Percentiles rank a stretch among this genome's conserved stretches.
Conservation (phyloP, 2,329 filamentous ascomycete genomes). For the Botrytis fragariae region DNA sequence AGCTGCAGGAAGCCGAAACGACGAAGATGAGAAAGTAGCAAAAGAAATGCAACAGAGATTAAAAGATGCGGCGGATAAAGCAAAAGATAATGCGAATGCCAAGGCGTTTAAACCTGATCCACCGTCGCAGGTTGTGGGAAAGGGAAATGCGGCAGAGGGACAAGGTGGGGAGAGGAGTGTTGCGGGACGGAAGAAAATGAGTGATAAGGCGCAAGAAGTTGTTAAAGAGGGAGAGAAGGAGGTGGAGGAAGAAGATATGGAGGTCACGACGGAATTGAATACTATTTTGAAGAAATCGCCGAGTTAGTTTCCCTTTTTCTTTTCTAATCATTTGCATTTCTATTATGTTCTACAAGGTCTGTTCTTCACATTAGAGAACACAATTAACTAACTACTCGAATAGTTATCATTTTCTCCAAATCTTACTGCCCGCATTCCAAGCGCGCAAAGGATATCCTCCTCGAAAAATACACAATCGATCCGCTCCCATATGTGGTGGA, state of each 20-base stretch:
- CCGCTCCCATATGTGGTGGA: slow-evolving; percentile 87
- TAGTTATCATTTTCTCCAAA: slow-evolving; percentile 96
- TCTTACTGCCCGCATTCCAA: slow-evolving; percentile 85
- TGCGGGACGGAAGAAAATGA: slow-evolving; percentile 51
- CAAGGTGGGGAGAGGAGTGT: slow-evolving; percentile 41
- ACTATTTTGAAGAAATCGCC: slow-evolving; percentile 79
- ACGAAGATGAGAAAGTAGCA: slow-evolving; percentile 55
- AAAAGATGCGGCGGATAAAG: slow-evolving; percentile 65
- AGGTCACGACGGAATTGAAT: slow-evolving; percentile 70
- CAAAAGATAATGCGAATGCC: slow-evolving; percentile 65
- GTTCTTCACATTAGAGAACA: neutral
- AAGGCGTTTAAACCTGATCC: slow-evolving; percentile 61
- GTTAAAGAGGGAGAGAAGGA: slow-evolving; percentile 33
- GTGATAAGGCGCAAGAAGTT: slow-evolving; percentile 36
- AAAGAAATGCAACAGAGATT: slow-evolving; percentile 59
- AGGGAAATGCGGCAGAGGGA: slow-evolving; percentile 38
- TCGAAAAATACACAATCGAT: slow-evolving; percentile 79
- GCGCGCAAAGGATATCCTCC: slow-evolving; percentile 79
- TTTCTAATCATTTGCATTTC: neutral
- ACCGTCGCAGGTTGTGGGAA: slow-evolving; percentile 54
- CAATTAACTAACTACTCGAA: slow-evolving; percentile 14
- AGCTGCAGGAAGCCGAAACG: slow-evolving; percentile 28
- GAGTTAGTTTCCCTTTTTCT: slow-evolving; percentile 53
- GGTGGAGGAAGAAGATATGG: slow-evolving; percentile 54
- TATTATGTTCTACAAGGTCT: neutral